phyloP scores from a whole-genome alignment of 176 grass and related monocot species.

The Eleusine coracana region DNA sequence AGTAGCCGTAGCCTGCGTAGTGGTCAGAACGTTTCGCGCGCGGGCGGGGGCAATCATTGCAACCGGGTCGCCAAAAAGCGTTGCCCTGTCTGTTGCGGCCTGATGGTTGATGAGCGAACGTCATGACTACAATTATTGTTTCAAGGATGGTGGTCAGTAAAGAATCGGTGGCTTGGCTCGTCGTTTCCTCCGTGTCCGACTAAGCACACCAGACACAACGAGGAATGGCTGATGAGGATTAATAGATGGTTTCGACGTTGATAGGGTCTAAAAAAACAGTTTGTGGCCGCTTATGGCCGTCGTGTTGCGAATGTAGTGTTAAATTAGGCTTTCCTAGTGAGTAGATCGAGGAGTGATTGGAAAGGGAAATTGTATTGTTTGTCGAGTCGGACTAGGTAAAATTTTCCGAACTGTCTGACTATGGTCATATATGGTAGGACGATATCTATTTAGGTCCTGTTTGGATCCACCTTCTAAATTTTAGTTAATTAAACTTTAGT shows the following conservation, averaged over 20 bases:
- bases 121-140: conserved; percentile 22
- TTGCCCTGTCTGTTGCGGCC: conserved; percentile 35
- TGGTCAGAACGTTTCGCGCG: background rate
- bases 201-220: conserved; percentile 23
- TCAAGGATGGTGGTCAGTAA: conserved; percentile 24
- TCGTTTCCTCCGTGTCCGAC: conserved; percentile 30
- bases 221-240: background rate
- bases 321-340: conserved; percentile 25
- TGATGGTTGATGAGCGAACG: conserved; percentile 5
- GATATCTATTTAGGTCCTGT: too few relatives aligned
- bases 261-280: conserved; percentile 27
- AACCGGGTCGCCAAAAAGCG: conserved; percentile 28
- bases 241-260: conserved; percentile 19
- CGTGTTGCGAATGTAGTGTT: conserved; percentile 4
- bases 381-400: conserved; percentile 10
- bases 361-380: background rate
- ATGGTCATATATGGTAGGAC: background rate
- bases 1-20: background rate
- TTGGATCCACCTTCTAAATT: too few relatives aligned
- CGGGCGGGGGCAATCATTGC: conserved; percentile 32
- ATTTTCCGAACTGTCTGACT: background rate
- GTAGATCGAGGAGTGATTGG: background rate
- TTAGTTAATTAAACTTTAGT: too few relatives aligned
- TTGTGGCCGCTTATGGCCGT: conserved; percentile 36
- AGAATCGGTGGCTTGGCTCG: conserved; percentile 23